Base-by-base conservation (phyloP, 345 rosid genomes). In the Gossypium raimondii region DNA sequence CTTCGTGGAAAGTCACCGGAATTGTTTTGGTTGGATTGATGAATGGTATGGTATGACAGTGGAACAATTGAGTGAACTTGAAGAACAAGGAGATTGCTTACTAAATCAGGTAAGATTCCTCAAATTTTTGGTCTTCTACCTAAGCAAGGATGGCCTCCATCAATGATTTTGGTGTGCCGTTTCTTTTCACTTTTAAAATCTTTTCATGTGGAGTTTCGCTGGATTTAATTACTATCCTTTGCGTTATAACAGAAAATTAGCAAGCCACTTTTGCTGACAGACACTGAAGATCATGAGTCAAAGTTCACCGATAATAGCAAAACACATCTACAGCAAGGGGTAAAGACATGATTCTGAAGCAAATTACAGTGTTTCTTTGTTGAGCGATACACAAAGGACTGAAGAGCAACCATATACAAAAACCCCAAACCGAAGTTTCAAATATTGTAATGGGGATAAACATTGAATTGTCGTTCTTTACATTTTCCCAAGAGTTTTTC, bases 21-120 rank as follows among this genome's bases (percentile, higher is more conserved):
- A 90, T 80, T 85, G 90, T 76, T 90, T 88, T 74, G 68, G 85
- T 59, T 90, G 94, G 94, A 86, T 88, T 2, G 94, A 90, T 22
- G 90, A 90, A 50, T 90, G 94, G 94, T 86, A 73, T 58, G 92
- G 86, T 61, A 83, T 86, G 89, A 83, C 89, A 9, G 12, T 83
- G 70, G 84, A 79, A 29, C 86, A 86, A 75, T 43, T 89, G 48
- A 81, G 78, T 38, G 80, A 85, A 75, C 82, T 88, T 24, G 94
- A 90, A 55, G 69, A 43, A 62, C 78, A 81, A 55, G 82, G 77
- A 38, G 78, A 77, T 73, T 62, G 76, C 41, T 71, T 81, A 29
- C 57, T 83, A 59, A 79, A 73, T 17, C 69, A 85, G 88, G 93
- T 89, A 82, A 67, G 79, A n/a, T n/a, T 61, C n/a, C 25, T 73